Conservation (phyloP, 306 rosid genomes). For the Gleditsia sinensis region DNA sequence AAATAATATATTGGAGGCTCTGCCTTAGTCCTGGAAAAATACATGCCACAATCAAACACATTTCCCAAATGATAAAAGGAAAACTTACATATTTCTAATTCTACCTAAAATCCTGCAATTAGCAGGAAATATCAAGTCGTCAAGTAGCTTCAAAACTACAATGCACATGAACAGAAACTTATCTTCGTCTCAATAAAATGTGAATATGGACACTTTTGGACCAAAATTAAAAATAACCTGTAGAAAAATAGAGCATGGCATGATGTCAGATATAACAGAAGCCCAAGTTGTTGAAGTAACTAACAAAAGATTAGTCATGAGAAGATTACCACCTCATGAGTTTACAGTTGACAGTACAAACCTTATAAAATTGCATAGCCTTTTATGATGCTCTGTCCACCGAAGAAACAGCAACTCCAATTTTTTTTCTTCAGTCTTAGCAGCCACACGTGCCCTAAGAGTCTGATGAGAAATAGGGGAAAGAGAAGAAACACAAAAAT, state of each 20-base stretch:
- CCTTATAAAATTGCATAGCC: slow-evolving; percentile 96
- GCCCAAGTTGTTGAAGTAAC: slow-evolving; percentile 26
- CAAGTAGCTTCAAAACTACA: slow-evolving; percentile 72
- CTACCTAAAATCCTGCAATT: slow-evolving; percentile 53
- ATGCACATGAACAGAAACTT: slow-evolving; percentile 92
- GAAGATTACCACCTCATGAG: slow-evolving; percentile 1
- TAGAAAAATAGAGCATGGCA: slow-evolving; percentile 32
- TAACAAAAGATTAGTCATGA: slow-evolving; percentile 8
- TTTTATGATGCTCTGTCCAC: slow-evolving; percentile 95
- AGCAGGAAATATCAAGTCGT: slow-evolving; percentile 56
- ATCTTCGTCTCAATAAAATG: slow-evolving; percentile 95
- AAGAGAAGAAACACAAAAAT: slow-evolving; percentile 5
- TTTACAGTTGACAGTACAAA: slow-evolving; percentile 33
- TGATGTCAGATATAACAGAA: slow-evolving; percentile 29
- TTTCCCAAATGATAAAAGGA: slow-evolving; percentile 14
- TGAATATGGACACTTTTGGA: slow-evolving; percentile 99
- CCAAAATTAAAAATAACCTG: slow-evolving; percentile 99
- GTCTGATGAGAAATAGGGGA: slow-evolving; percentile 50
- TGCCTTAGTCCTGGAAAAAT: slow-evolving; percentile 79
- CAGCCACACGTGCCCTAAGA: slow-evolving; percentile 95
- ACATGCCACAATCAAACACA: slow-evolving; percentile 30
- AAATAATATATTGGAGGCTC: slow-evolving; percentile 91
- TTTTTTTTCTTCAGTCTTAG: slow-evolving; percentile 96
- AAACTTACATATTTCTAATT: slow-evolving; percentile 4
- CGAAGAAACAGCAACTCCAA: slow-evolving; percentile 94